Percentiles rank a stretch among this genome's conserved stretches.
Evolutionary conservation across 805 yeast genomes (phyloP).

Genomic region (Tetrapisispora pingtungensis): DNA sequence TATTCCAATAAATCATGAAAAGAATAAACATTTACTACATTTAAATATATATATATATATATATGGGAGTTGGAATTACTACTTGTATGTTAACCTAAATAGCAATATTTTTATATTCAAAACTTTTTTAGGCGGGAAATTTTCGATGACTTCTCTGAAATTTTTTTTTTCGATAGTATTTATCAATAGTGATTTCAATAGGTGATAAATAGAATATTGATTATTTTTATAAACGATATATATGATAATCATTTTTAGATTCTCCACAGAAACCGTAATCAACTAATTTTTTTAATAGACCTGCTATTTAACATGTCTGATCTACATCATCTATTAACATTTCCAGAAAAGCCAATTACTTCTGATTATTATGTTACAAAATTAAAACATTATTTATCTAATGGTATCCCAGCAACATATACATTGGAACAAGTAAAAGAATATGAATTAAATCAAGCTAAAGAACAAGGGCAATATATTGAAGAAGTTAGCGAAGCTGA

Average conservation of each 20-base stretch:
- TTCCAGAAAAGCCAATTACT: slow-evolving; percentile 44
- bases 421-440: slow-evolving; percentile 68
- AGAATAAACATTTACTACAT: too few relatives aligned
- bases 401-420: slow-evolving; percentile 75
- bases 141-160: not conserved
- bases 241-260: too few relatives aligned
- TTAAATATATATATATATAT: too few relatives aligned
- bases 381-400: slow-evolving; percentile 38
- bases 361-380: slow-evolving; percentile 33
- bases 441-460: slow-evolving; percentile 33
- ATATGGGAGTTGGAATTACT: too few relatives aligned
- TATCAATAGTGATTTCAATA: not conserved
- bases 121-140: not conserved
- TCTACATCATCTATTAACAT: slow-evolving; percentile 51
- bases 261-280: too few relatives aligned
- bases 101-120: not conserved
- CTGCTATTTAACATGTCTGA: slow-evolving; percentile 45
- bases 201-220: too few relatives aligned
- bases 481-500: slow-evolving; percentile 24
- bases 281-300: too few relatives aligned
- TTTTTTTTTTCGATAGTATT: too few relatives aligned
- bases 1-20: too few relatives aligned
- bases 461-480: slow-evolving; percentile 6
- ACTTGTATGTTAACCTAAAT: not conserved
- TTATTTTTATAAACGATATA: too few relatives aligned